Evolutionary conservation across 2,329 filamentous ascomycete genomes (phyloP).

Genomic region (Hortaea werneckii): DNA sequence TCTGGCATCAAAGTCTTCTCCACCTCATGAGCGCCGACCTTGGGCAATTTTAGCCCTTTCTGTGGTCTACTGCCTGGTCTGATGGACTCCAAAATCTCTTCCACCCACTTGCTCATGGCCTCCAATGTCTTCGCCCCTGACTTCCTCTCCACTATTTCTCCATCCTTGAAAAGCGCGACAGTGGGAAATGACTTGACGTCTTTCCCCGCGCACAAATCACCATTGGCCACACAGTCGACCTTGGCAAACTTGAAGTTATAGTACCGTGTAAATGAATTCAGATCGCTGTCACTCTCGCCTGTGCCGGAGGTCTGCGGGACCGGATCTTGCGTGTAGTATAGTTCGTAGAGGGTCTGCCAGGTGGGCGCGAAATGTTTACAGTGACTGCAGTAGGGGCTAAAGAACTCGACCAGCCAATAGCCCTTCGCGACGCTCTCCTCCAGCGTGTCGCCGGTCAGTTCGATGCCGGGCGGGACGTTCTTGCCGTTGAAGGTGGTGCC

Average conservation of each 20-base stretch:
- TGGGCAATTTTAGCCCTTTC: slow-evolving; percentile 57
- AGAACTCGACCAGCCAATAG: slow-evolving; percentile 53
- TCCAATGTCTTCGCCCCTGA: slow-evolving; percentile 59
- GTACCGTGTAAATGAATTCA: slow-evolving; percentile 64
- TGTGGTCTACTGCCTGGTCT: slow-evolving; percentile 71
- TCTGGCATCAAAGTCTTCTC: slow-evolving; percentile 22
- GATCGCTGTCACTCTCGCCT: slow-evolving; percentile 33
- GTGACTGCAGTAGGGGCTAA: slow-evolving; percentile 50
- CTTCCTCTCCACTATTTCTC: slow-evolving; percentile 53
- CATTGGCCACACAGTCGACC: slow-evolving; percentile 76
- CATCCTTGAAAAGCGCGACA: slow-evolving; percentile 71
- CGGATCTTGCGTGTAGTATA: slow-evolving; percentile 80
- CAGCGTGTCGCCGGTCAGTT: slow-evolving; percentile 50
- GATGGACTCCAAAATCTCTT: slow-evolving; percentile 64
- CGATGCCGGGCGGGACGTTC: slow-evolving; percentile 54
- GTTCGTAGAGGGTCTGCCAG: slow-evolving; percentile 91
- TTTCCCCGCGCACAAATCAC: slow-evolving; percentile 63
- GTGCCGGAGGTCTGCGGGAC: slow-evolving; percentile 42
- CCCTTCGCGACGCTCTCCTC: slow-evolving; percentile 51
- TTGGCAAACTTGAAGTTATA: slow-evolving; percentile 85
- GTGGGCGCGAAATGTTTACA: slow-evolving; percentile 71
- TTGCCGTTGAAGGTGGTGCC: slow-evolving; percentile 56
- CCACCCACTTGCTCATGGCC: slow-evolving; percentile 58
- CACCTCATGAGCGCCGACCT: slow-evolving; percentile 51
- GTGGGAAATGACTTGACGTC: slow-evolving; percentile 63